Evolutionary conservation across 208 protist genomes (phyloP).

Genomic region (Tritrichomonas foetus): DNA sequence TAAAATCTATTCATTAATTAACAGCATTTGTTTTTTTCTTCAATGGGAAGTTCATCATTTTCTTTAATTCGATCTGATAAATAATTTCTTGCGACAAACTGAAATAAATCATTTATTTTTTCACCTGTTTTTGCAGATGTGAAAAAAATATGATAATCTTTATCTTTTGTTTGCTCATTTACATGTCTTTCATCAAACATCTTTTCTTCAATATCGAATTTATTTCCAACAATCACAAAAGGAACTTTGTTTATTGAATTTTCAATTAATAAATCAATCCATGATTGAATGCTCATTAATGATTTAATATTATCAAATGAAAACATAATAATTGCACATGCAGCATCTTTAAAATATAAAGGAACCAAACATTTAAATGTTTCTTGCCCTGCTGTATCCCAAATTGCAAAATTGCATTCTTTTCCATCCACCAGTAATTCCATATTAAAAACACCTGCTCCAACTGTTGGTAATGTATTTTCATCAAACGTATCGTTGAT

Average conservation of each 20-base stretch:
- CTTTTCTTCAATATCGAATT: neutral
- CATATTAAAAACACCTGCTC: neutral
- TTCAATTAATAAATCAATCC: neutral
- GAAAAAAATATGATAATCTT: neutral
- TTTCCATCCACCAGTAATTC: neutral
- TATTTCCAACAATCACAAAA: neutral
- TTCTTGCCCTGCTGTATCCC: slow-evolving; percentile 6
- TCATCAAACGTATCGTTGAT: neutral
- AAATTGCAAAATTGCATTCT: neutral
- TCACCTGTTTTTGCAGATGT: neutral
- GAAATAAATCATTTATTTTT: neutral
- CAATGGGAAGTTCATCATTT: neutral
- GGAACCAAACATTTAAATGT: neutral
- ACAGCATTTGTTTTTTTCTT: neutral
- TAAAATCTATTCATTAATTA: neutral
- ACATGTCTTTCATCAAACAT: neutral
- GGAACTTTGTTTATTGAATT: neutral
- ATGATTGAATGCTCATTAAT: neutral
- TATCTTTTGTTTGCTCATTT: neutral
- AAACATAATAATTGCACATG: neutral
- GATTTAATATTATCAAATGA: neutral
- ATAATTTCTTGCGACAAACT: neutral
- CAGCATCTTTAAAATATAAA: neutral
- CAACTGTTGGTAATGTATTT: neutral
- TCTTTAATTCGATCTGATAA: neutral